phyloP scores from a whole-genome alignment of 768 basidiomycete species.

The Trametes cingulata region DNA sequence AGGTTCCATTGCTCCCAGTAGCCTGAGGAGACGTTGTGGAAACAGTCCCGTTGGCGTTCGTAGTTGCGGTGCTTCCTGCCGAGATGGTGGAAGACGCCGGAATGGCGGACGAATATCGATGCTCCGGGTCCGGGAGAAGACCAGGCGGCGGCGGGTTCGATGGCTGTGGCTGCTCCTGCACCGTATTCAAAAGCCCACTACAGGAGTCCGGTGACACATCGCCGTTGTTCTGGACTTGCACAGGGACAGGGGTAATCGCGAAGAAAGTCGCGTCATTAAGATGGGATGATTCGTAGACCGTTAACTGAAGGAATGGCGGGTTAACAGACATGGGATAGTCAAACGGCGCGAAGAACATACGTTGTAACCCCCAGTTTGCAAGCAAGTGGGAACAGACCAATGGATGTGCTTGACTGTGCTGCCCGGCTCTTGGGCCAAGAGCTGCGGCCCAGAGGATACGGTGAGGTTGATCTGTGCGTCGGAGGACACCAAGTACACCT shows the following conservation, averaged over 20 bases:
- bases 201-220: slow-evolving; percentile 32
- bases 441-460: slow-evolving; percentile 37
- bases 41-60: not conserved
- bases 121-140: not conserved
- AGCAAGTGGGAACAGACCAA: slow-evolving; percentile 44
- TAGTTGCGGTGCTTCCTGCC: not conserved
- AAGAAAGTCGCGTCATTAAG: slow-evolving; percentile 37
- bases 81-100: not conserved
- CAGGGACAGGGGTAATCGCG: slow-evolving; percentile 42
- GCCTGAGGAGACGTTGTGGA: not conserved
- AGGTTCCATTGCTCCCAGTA: not conserved
- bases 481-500: slow-evolving; percentile 47
- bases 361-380: slow-evolving; percentile 43
- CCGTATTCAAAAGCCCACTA: slow-evolving; percentile 24
- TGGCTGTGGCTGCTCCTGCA: slow-evolving; percentile 36
- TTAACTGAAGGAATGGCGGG: slow-evolving; percentile 43
- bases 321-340: too few relatives aligned
- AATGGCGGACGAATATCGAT: not conserved
- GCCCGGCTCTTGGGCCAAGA: slow-evolving; percentile 42
- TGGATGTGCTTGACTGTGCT: slow-evolving; percentile 40
- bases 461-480: slow-evolving; percentile 41
- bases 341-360: too few relatives aligned
- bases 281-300: slow-evolving; percentile 45
- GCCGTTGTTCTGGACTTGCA: slow-evolving; percentile 36
- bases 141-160: slow-evolving; percentile 31